Evolutionary conservation across 306 rosid species (phyloP).

Genomic region (Hippophae rhamnoides): DNA sequence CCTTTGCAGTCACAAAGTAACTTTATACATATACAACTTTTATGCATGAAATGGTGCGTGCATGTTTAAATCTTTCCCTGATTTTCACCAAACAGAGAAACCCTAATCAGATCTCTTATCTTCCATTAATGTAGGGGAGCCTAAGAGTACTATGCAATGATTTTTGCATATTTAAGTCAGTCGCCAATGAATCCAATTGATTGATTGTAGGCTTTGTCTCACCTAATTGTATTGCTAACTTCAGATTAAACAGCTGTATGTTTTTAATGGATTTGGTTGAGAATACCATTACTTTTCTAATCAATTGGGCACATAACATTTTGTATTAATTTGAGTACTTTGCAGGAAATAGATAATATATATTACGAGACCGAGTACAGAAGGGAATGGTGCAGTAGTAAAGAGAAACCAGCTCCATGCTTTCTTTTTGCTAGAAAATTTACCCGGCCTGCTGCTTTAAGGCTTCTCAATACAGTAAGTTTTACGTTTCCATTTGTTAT

Average conservation of each 20-base stretch:
- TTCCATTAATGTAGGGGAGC: too few species aligned
- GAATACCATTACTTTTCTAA: slow-evolving; percentile 2
- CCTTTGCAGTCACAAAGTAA: too few species aligned
- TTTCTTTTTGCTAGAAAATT: slow-evolving; percentile 93
- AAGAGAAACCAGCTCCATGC: slow-evolving; percentile 78
- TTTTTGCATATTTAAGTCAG: too few species aligned
- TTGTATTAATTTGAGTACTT: neutral
- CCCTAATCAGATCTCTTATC: too few species aligned
- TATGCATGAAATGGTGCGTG: neutral
- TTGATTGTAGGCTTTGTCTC: too few species aligned
- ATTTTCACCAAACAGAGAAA: too few species aligned
- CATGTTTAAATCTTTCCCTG: too few species aligned
- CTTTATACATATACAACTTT: too few species aligned
- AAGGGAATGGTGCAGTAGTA: slow-evolving; percentile 91
- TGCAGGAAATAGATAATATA: slow-evolving; percentile 83
- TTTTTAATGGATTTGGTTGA: neutral
- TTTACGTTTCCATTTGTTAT: slow-evolving; percentile 5
- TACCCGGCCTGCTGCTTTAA: slow-evolving; percentile 83
- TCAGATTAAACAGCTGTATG: neutral
- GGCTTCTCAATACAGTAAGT: slow-evolving; percentile 80
- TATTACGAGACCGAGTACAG: slow-evolving; percentile 90
- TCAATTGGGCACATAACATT: slow-evolving; percentile 3
- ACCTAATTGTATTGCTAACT: neutral
- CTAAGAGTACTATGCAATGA: too few species aligned
- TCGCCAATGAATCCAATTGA: too few species aligned